Conservation (phyloP, 225 moss, liverwort and hornwort species). For the Marchantia polymorpha region DNA sequence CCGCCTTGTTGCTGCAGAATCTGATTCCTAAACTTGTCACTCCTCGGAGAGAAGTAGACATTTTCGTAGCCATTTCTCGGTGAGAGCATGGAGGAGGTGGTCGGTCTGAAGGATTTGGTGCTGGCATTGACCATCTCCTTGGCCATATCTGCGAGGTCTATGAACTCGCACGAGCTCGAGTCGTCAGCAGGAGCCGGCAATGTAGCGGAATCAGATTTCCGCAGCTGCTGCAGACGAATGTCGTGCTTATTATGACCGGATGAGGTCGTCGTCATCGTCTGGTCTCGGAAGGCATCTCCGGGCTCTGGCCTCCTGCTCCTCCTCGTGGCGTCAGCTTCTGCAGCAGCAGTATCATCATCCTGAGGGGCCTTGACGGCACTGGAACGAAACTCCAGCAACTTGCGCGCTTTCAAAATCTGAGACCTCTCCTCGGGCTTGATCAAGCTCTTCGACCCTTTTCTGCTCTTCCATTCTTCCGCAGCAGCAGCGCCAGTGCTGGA, state of each 20-base stretch:
- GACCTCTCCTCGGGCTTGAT: background rate
- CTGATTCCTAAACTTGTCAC: background rate
- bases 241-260: background rate
- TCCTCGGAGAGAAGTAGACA: background rate
- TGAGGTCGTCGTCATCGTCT: background rate
- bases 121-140: background rate
- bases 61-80: background rate
- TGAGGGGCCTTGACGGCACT: background rate
- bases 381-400: constrained; percentile 9
- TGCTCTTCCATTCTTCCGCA: constrained; percentile 7
- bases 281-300: background rate
- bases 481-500: no score
- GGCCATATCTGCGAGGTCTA: background rate
- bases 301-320: background rate
- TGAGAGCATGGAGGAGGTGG: background rate
- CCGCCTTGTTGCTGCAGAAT: background rate
- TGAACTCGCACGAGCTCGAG: background rate
- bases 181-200: background rate
- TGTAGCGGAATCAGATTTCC: background rate
- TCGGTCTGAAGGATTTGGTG: background rate
- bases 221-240: background rate
- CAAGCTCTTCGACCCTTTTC: background rate
- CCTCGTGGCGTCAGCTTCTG: no score
- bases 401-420: background rate
- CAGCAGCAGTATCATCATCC: background rate